Conservation (phyloP, 768 basidiomycete species). For the Cystobasidium onofrii region DNA sequence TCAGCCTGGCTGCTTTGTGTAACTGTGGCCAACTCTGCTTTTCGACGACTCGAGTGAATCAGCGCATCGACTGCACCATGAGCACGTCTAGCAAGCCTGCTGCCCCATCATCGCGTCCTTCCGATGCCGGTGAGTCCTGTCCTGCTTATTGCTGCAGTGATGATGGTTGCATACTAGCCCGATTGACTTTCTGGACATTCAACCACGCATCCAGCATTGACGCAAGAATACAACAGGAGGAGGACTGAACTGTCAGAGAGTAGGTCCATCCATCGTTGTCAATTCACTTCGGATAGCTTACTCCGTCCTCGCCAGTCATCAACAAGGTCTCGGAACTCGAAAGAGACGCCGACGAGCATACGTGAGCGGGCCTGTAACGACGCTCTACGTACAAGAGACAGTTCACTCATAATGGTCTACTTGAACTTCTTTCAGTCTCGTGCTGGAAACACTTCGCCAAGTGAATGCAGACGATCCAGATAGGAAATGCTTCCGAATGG, state of each 20-base stretch:
- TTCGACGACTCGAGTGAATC: not conserved
- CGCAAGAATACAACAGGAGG: slow-evolving; percentile 27
- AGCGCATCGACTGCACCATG: not conserved
- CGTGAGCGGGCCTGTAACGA: slow-evolving; percentile 55
- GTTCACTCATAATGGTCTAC: too few species aligned
- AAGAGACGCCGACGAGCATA: slow-evolving; percentile 89
- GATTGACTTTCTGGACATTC: not conserved
- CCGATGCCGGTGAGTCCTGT: slow-evolving; percentile 26
- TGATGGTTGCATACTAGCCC: not conserved
- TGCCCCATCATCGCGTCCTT: slow-evolving; percentile 2
- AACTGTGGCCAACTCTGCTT: not conserved
- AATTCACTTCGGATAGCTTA: not conserved
- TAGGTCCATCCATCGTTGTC: not conserved
- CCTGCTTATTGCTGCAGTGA: not conserved
- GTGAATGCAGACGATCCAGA: slow-evolving; percentile 70
- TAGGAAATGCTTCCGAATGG: slow-evolving; percentile 90
- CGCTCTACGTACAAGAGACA: too few species aligned
- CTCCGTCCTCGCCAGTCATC: not conserved
- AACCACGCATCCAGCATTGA: not conserved
- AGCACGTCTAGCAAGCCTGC: not conserved
- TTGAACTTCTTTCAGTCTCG: slow-evolving; percentile 63
- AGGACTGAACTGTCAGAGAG: slow-evolving; percentile 22
- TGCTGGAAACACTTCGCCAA: slow-evolving; percentile 77
- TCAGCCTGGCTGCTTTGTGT: not conserved
- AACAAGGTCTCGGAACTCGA: slow-evolving; percentile 94